Percentiles rank a stretch among this genome's conserved stretches.
Conservation (phyloP, 331 rosid genomes). For the Cucumis variabilis region DNA sequence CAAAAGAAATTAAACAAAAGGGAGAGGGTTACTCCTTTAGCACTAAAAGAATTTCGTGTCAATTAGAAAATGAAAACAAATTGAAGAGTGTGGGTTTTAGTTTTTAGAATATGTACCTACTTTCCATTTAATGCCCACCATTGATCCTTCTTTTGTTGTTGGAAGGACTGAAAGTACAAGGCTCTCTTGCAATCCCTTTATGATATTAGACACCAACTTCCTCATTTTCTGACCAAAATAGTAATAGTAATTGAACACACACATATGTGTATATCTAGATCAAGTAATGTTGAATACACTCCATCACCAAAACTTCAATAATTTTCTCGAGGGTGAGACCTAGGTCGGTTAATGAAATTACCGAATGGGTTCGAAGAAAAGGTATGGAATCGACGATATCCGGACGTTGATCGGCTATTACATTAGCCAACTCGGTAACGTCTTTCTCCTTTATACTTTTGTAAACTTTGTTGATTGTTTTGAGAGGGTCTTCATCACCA, state of each 20-base stretch:
- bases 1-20: too few species aligned
- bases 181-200: background rate
- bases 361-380: background rate
- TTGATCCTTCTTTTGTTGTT: constrained; percentile 63
- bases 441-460: background rate
- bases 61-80: background rate
- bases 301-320: too few species aligned
- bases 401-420: background rate
- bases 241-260: too few species aligned
- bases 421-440: background rate
- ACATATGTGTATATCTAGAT: background rate
- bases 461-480: background rate
- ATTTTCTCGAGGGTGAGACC: too few species aligned
- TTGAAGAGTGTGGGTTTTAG: background rate
- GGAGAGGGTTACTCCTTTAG: too few species aligned
- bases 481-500: background rate
- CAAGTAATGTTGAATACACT: too few species aligned
- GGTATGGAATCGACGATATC: background rate
- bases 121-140: constrained; percentile 70
- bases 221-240: background rate
- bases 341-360: too few species aligned
- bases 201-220: background rate
- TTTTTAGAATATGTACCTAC: constrained; percentile 49
- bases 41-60: too few species aligned
- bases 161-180: constrained; percentile 56